Evolutionary conservation across 306 rosid species (phyloP).

Genomic region (Glycine tomentella): DNA sequence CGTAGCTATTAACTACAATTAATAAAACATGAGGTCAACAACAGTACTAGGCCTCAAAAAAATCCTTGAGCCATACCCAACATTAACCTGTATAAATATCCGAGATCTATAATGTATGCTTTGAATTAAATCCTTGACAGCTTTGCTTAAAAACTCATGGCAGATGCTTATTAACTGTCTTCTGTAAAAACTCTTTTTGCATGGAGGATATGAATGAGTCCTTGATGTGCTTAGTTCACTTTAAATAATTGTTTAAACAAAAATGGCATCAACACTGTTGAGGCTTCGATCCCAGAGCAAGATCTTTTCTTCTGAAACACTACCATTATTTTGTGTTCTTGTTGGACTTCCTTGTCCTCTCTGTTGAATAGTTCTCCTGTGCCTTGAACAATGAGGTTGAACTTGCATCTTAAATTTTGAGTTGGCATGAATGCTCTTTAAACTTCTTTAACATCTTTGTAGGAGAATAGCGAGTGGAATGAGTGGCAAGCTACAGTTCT

Average conservation of each 20-base stretch:
- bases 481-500: slow-evolving; percentile 89
- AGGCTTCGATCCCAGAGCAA: slow-evolving; percentile 2
- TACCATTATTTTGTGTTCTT: slow-evolving; percentile 6
- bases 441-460: slow-evolving; percentile 43
- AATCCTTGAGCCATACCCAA: too few relatives aligned
- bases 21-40: too few relatives aligned
- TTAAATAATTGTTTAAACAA: neutral
- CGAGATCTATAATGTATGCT: slow-evolving; percentile 24
- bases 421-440: slow-evolving; percentile 15
- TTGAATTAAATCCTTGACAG: slow-evolving; percentile 17
- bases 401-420: slow-evolving; percentile 11
- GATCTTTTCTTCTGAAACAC: slow-evolving; percentile 6
- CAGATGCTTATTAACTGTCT: slow-evolving; percentile 23
- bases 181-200: neutral
- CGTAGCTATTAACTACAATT: too few relatives aligned
- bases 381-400: slow-evolving; percentile 10
- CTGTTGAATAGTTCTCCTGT: slow-evolving; percentile 4
- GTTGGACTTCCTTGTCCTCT: slow-evolving; percentile 18
- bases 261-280: slow-evolving; percentile 13
- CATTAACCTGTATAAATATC: slow-evolving; percentile 11
- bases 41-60: too few relatives aligned
- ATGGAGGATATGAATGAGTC: neutral
- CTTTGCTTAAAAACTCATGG: slow-evolving; percentile 8
- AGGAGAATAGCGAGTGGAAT: slow-evolving; percentile 87
- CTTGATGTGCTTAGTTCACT: slow-evolving; percentile 19